phyloP scores from a whole-genome alignment of 1,284 basidiomycete species.

The Xanthoconium separans region DNA sequence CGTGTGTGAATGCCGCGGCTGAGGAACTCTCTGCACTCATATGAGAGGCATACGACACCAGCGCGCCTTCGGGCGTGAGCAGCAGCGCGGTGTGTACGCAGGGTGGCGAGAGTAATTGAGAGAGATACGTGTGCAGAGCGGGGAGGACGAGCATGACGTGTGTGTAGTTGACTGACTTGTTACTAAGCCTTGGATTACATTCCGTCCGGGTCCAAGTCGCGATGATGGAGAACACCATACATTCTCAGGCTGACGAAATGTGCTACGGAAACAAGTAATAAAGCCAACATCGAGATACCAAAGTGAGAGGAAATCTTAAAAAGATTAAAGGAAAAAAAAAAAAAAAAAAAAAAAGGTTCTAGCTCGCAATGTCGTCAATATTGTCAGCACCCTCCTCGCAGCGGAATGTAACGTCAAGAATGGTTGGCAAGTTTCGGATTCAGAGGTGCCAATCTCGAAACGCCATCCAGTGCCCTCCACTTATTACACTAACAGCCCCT shows the following conservation, averaged over 20 bases:
- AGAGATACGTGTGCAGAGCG: slow-evolving; percentile 26
- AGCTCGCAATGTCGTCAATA: background rate
- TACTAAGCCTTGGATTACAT: background rate
- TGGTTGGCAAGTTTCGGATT: background rate
- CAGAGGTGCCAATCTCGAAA: background rate
- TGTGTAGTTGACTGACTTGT: background rate
- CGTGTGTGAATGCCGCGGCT: background rate
- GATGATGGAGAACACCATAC: slow-evolving; percentile 23
- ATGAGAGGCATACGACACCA: slow-evolving; percentile 34
- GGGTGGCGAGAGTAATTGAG: slow-evolving; percentile 31
- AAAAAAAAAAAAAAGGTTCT: background rate
- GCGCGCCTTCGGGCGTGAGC: slow-evolving; percentile 31
- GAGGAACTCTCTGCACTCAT: slow-evolving; percentile 8
- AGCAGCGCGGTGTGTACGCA: slow-evolving; percentile 31
- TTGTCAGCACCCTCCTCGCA: slow-evolving; percentile 8
- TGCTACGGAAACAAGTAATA: slow-evolving; percentile 23
- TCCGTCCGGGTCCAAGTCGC: background rate
- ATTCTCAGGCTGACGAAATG: slow-evolving; percentile 12
- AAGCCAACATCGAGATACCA: slow-evolving; percentile 8
- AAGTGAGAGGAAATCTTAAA: slow-evolving; percentile 1
- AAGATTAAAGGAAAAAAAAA: slow-evolving; percentile 6
- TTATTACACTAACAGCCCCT: slow-evolving; percentile 1
- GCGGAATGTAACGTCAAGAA: slow-evolving; percentile 9
- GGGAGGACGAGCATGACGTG: slow-evolving; percentile 32
- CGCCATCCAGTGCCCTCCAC: slow-evolving; percentile 17